These are phyloP conservation scores for Emergomyces orientalis DNA, from an alignment of 2,329 filamentous ascomycete genomes.

Conservation along the genomic window DNA sequence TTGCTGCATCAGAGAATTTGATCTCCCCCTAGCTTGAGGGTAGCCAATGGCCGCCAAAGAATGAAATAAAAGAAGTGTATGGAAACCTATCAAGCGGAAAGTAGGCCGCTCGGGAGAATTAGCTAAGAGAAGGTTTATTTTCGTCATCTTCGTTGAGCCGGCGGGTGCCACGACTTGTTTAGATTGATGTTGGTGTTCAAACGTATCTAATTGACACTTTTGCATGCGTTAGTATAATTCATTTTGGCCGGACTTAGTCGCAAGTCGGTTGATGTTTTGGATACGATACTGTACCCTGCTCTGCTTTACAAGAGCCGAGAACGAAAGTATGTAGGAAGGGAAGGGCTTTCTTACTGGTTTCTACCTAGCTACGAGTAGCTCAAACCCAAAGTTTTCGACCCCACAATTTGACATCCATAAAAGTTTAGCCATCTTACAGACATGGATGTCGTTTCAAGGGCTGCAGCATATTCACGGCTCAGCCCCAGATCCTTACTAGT, in stretches of 20 bases:
- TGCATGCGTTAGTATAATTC: not conserved
- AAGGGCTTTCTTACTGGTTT: not conserved
- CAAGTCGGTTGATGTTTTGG: not conserved
- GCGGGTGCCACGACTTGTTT: not conserved
- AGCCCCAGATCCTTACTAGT: slow-evolving; percentile 3
- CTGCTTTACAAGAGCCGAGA: not conserved
- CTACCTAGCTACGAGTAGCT: not conserved
- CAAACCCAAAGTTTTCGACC: not conserved
- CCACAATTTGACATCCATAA: not conserved
- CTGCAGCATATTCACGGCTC: not conserved
- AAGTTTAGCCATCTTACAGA: not conserved
- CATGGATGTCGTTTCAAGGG: slow-evolving; percentile 8
- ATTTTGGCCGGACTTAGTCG: not conserved
- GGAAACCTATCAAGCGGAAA: not conserved
- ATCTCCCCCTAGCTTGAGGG: too few species aligned
- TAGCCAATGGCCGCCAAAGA: not conserved
- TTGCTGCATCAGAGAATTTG: not conserved
- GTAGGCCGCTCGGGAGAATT: too few species aligned
- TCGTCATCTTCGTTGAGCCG: not conserved
- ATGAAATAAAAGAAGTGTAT: not conserved
- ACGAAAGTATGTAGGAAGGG: not conserved
- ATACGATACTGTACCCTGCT: not conserved
- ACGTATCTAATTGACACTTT: not conserved
- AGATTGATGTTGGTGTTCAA: not conserved
- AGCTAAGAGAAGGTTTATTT: not conserved